These are phyloP conservation scores for Piloderma croceum DNA, from an alignment of 768 basidiomycete genomes.

Conservation along the genomic window DNA sequence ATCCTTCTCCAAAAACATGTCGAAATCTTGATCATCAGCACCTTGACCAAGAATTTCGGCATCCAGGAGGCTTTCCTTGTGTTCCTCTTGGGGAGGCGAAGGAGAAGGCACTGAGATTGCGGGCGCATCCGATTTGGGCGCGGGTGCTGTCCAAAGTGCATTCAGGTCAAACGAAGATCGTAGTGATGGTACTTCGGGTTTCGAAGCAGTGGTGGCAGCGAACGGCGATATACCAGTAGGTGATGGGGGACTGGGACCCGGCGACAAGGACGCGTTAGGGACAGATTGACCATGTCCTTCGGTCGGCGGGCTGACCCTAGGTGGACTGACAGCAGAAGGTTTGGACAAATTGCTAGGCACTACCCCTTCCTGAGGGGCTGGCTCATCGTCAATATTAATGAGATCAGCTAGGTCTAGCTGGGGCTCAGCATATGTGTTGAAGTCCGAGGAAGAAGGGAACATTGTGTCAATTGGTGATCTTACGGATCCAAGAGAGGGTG, in stretches of 20 bases:
- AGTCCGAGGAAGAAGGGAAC: slow-evolving; percentile 38
- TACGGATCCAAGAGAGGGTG: slow-evolving; percentile 18
- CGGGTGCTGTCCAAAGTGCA: slow-evolving; percentile 62
- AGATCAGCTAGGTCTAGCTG: slow-evolving; percentile 71
- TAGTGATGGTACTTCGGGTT: slow-evolving; percentile 26
- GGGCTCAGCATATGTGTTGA: slow-evolving; percentile 38
- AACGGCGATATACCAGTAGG: slow-evolving; percentile 46
- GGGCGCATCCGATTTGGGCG: slow-evolving; percentile 17
- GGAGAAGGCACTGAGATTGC: slow-evolving; percentile 14
- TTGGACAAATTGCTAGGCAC: slow-evolving; percentile 15
- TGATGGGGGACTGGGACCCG: slow-evolving; percentile 20
- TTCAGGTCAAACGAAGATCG: slow-evolving; percentile 66
- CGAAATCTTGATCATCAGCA: slow-evolving; percentile 77
- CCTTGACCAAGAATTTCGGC: slow-evolving; percentile 31
- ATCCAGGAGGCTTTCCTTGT: slow-evolving; percentile 40
- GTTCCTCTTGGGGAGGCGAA: slow-evolving; percentile 27
- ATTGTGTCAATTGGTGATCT: slow-evolving; percentile 28
- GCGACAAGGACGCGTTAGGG: slow-evolving; percentile 11
- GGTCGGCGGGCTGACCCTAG: no score
- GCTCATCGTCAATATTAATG: slow-evolving; percentile 72
- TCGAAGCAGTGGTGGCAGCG: slow-evolving; percentile 19
- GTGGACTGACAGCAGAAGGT: no score
- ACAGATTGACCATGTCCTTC: slow-evolving; percentile 9
- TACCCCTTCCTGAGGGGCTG: slow-evolving; percentile 30
- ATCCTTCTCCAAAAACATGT: slow-evolving; percentile 75